Conservation (phyloP, 1,284 basidiomycete species). For the Cryptococcus sp. region DNA sequence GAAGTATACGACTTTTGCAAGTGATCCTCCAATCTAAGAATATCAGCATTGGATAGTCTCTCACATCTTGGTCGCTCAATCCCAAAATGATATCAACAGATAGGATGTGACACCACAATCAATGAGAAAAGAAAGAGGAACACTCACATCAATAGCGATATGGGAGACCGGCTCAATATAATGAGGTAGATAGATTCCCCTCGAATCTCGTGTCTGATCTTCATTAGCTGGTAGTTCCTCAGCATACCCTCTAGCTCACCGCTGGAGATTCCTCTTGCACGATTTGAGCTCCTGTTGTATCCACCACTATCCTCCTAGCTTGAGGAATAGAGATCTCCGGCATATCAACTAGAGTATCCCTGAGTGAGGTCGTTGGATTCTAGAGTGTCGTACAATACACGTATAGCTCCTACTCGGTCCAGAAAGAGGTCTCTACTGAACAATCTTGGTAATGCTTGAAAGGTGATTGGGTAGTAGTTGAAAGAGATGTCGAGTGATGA, state of each 20-base stretch:
- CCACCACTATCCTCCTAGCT: constrained; percentile 44
- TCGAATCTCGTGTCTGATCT: constrained; percentile 76
- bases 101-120: too few relatives aligned
- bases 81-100: too few relatives aligned
- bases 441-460: too few relatives aligned
- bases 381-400: neutral
- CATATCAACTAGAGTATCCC: constrained; percentile 8
- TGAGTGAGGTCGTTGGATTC: neutral
- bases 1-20: constrained; percentile 99
- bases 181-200: constrained; percentile 92
- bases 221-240: neutral
- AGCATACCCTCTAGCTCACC: constrained; percentile 54
- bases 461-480: too few relatives aligned
- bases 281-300: constrained; percentile 68
- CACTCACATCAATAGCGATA: constrained; percentile 84
- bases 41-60: neutral
- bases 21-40: constrained; percentile 82
- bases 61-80: neutral
- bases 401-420: too few relatives aligned
- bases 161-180: constrained; percentile 95
- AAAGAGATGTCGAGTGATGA: too few relatives aligned
- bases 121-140: neutral
- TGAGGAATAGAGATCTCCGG: constrained; percentile 46
- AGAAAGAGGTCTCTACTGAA: too few relatives aligned
- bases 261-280: constrained; percentile 87